Percentiles rank a stretch among this genome's conserved stretches.
phyloP scores from a whole-genome alignment of 306 rosid species.

The Psophocarpus tetragonolobus region DNA sequence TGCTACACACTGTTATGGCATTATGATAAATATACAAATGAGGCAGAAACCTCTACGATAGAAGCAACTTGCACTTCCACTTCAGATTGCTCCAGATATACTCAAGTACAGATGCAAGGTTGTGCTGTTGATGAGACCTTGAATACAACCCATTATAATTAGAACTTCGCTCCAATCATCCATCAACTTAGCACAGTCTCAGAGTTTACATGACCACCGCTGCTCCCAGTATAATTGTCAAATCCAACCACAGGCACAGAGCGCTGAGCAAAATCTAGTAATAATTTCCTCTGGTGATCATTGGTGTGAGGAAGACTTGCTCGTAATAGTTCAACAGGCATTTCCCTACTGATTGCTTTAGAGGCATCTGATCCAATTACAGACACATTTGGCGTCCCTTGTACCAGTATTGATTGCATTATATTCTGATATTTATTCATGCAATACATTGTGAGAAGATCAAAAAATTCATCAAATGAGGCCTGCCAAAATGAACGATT shows the following conservation, averaged over 20 bases:
- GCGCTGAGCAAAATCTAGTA: slow-evolving; percentile 54
- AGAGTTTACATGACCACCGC: slow-evolving; percentile 70
- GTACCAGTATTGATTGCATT: slow-evolving; percentile 42
- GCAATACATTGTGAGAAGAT: slow-evolving; percentile 54
- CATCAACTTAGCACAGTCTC: slow-evolving; percentile 75
- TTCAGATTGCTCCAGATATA: slow-evolving; percentile 26
- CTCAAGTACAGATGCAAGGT: slow-evolving; percentile 28
- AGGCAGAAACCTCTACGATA: slow-evolving; percentile 35
- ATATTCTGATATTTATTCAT: slow-evolving; percentile 57
- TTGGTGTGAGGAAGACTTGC: slow-evolving; percentile 66
- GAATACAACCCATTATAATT: slow-evolving; percentile 26
- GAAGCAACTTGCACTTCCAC: slow-evolving; percentile 35
- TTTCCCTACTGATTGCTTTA: slow-evolving; percentile 46
- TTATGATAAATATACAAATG: slow-evolving; percentile 32
- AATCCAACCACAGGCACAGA: slow-evolving; percentile 54
- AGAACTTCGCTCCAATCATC: slow-evolving; percentile 7
- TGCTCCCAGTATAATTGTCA: slow-evolving; percentile 47
- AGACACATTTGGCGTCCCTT: slow-evolving; percentile 38
- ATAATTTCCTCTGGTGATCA: slow-evolving; percentile 48
- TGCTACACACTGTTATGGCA: slow-evolving; percentile 37
- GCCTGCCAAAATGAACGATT: slow-evolving; percentile 59
- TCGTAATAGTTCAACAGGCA: slow-evolving; percentile 62
- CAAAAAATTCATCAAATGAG: slow-evolving; percentile 59
- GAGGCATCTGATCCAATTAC: slow-evolving; percentile 51
- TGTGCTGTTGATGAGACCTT: slow-evolving; percentile 12